Conservation (phyloP, 768 basidiomycete species). For the Pleurotus giganteus region DNA sequence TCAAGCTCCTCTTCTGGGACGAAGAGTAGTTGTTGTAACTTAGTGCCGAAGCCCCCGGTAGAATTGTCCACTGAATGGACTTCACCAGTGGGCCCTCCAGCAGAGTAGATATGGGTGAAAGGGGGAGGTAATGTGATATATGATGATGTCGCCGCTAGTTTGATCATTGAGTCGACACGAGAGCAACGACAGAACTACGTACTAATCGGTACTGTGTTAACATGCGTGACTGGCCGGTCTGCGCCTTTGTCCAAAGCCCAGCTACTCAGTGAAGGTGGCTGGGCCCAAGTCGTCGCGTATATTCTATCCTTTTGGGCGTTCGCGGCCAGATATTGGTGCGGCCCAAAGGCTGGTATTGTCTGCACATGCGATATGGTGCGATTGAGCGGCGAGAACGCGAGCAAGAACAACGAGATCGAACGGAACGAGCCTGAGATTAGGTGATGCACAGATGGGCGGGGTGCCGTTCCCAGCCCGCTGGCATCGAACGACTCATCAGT, state of each 20-base stretch:
- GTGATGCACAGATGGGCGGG: slow-evolving; percentile 23
- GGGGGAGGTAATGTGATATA: slow-evolving; percentile 50
- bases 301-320: slow-evolving; percentile 32
- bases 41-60: slow-evolving; percentile 38
- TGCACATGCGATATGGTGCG: slow-evolving; percentile 38
- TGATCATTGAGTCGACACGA: slow-evolving; percentile 1
- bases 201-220: slow-evolving; percentile 49
- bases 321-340: slow-evolving; percentile 49
- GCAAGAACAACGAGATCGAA: slow-evolving; percentile 47
- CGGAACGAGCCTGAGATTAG: slow-evolving; percentile 51
- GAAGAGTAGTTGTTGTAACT: slow-evolving; percentile 46
- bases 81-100: slow-evolving; percentile 52
- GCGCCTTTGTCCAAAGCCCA: slow-evolving; percentile 35
- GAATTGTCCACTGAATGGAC: slow-evolving; percentile 35
- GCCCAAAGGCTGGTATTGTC: slow-evolving; percentile 43
- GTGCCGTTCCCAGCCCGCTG: background rate
- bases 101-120: slow-evolving; percentile 45
- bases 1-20: slow-evolving; percentile 41
- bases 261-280: slow-evolving; percentile 43
- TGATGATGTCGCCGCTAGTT: slow-evolving; percentile 50
- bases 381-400: slow-evolving; percentile 44
- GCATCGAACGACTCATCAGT: background rate
- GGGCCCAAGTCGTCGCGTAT: slow-evolving; percentile 52
- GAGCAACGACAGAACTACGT: slow-evolving; percentile 15
- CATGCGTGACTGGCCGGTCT: slow-evolving; percentile 30